Percentiles rank a stretch among this genome's conserved stretches.
phyloP scores from a whole-genome alignment of 495 filamentous ascomycete genomes.

The Xylaria curta region DNA sequence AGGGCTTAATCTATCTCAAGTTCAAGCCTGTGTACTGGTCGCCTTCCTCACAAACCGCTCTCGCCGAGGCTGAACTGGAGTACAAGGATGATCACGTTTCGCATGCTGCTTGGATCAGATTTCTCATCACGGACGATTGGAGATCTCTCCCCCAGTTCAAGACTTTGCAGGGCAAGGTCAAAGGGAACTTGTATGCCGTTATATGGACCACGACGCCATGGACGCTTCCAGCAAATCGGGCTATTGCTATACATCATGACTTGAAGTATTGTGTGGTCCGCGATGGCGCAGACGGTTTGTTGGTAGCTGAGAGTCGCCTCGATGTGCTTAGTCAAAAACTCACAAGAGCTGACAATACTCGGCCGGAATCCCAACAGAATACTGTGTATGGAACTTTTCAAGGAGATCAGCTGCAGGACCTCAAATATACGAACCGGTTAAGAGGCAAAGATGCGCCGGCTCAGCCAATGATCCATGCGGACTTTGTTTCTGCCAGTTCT shows the following conservation, averaged over 20 bases:
- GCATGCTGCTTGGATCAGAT: conserved; percentile 80
- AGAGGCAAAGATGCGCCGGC: conserved; percentile 57
- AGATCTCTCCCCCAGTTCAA: conserved; percentile 42
- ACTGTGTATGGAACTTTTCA: conserved; percentile 60
- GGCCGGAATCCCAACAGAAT: conserved; percentile 33
- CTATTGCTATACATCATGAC: conserved; percentile 77
- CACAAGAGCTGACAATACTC: conserved; percentile 37
- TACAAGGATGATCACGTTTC: conserved; percentile 87
- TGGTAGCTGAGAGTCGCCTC: conserved; percentile 70
- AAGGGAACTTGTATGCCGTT: conserved; percentile 66
- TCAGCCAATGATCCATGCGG: conserved; percentile 77
- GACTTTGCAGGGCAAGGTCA: conserved; percentile 38
- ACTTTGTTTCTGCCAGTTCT: conserved; percentile 85
- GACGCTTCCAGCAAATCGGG: conserved; percentile 93
- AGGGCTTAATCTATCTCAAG: conserved; percentile 83
- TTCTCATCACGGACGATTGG: conserved; percentile 68
- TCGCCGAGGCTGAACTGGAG: conserved; percentile 96
- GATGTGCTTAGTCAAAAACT: conserved; percentile 48
- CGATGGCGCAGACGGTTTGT: conserved; percentile 56
- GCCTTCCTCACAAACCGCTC: conserved; percentile 84
- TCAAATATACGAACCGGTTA: conserved; percentile 70
- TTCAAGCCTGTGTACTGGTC: conserved; percentile 98
- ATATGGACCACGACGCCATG: conserved; percentile 99
- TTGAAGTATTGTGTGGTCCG: conserved; percentile 76
- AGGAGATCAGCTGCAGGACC: conserved; percentile 69